A percentile compares a stretch with the other conserved stretches of the same genome.
These are phyloP conservation scores for Coniosporium apollinis DNA, from an alignment of 495 filamentous ascomycete species.

Conservation along the genomic window DNA sequence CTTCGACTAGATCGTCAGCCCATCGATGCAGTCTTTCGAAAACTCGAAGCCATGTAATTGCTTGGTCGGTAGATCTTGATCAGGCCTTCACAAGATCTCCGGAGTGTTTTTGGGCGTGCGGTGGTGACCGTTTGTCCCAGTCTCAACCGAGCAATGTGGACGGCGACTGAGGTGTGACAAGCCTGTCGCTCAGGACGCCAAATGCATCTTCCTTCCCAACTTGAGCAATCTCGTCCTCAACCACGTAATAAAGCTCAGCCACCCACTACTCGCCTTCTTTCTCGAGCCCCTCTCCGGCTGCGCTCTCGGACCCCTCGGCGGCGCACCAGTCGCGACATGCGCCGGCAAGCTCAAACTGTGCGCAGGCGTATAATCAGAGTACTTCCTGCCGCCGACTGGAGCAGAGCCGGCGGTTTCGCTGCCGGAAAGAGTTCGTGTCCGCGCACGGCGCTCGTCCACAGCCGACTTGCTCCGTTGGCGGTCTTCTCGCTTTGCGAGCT, in stretches of 20 bases:
- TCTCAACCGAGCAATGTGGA: too few relatives aligned
- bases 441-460: too few relatives aligned
- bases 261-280: constrained; percentile 13
- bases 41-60: too few relatives aligned
- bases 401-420: constrained; percentile 2
- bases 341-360: constrained; percentile 10
- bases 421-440: constrained; percentile 3
- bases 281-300: constrained; percentile 7
- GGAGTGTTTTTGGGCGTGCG: too few relatives aligned
- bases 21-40: too few relatives aligned
- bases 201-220: too few relatives aligned
- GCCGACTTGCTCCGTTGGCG: constrained; percentile 7
- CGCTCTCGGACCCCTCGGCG: constrained; percentile 6
- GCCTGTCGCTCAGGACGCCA: too few relatives aligned
- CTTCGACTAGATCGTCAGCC: too few relatives aligned
- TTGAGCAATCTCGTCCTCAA: constrained; percentile 17
- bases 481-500: constrained; percentile 5
- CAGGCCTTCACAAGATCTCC: too few relatives aligned
- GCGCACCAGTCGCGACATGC: constrained; percentile 4
- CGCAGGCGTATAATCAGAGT: constrained; percentile 10
- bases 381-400: constrained; percentile 11
- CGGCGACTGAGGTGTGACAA: too few relatives aligned
- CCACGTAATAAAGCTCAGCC: constrained; percentile 19
- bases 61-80: too few relatives aligned
- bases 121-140: too few relatives aligned